phyloP scores from a whole-genome alignment of 2,329 filamentous ascomycete species.

The Aspergillus neoniger region DNA sequence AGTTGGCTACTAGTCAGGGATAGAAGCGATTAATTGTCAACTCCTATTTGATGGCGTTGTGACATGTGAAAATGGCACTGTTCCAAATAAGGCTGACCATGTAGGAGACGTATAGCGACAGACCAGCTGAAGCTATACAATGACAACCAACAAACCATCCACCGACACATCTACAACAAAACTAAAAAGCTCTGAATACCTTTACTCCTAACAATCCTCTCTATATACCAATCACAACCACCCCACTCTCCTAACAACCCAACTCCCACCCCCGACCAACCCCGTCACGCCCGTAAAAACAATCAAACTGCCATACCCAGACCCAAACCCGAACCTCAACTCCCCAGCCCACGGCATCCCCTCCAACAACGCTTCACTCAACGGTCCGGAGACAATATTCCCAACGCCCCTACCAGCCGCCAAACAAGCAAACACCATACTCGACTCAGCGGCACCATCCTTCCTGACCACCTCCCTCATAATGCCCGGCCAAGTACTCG shows the following conservation, averaged over 20 bases:
- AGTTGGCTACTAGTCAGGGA: too few species aligned
- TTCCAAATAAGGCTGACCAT: too few species aligned
- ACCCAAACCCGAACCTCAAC: conserved; percentile 28
- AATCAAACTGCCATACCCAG: conserved; percentile 31
- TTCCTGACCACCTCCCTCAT: conserved; percentile 46
- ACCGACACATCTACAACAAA: too few species aligned
- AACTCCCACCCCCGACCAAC: not conserved
- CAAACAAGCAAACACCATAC: conserved; percentile 53
- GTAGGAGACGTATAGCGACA: too few species aligned
- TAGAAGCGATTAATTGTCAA: too few species aligned
- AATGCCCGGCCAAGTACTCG: conserved; percentile 49
- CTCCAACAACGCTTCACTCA: conserved; percentile 47
- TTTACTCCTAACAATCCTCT: not conserved
- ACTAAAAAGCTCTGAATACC: rapidly evolving
- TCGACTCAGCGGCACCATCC: conserved; percentile 43
- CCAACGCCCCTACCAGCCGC: conserved; percentile 55
- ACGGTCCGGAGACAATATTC: conserved; percentile 52
- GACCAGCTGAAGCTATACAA: too few species aligned
- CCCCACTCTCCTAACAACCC: not conserved
- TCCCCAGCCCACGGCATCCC: conserved; percentile 22
- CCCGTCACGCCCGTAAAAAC: conserved; percentile 30
- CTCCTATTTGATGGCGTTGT: too few species aligned
- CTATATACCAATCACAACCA: not conserved
- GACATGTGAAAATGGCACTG: too few species aligned
- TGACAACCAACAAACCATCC: too few species aligned